Conservation (phyloP, 345 rosid genomes). For the Corymbia maculata region DNA sequence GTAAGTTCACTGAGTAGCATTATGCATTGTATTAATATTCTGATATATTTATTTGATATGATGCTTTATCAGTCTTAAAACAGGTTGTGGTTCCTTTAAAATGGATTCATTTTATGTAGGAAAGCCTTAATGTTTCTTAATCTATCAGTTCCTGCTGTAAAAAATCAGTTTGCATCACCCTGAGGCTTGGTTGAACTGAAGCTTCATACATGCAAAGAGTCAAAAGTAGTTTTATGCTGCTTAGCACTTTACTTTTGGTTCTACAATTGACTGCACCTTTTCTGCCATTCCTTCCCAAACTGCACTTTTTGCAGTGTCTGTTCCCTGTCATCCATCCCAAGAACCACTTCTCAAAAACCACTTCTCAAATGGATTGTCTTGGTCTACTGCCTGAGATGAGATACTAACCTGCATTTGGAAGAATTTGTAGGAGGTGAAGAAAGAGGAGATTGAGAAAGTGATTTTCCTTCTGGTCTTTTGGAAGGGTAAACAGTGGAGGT, state of each 20-base stretch:
- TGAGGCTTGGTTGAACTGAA: neutral
- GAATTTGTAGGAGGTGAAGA: neutral
- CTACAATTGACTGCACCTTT: neutral
- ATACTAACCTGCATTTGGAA: neutral
- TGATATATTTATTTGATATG: neutral
- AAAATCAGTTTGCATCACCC: neutral
- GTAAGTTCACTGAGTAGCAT: constrained; percentile 27
- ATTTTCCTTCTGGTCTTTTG: neutral
- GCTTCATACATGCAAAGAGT: neutral
- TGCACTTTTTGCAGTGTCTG: neutral
- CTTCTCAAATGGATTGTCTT: neutral
- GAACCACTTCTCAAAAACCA: neutral
- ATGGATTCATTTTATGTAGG: neutral
- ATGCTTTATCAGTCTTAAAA: neutral
- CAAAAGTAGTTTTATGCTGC: neutral
- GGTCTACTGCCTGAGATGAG: neutral
- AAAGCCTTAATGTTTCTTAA: neutral
- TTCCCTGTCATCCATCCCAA: neutral
- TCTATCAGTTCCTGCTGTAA: neutral
- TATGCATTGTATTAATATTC: neutral
- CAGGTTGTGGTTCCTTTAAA: neutral
- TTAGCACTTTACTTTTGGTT: neutral
- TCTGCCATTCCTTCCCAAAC: neutral
- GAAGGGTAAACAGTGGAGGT: neutral
- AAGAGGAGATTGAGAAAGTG: neutral